phyloP scores from a whole-genome alignment of 805 yeast species.

The Kurtzmaniella cleridarum region DNA sequence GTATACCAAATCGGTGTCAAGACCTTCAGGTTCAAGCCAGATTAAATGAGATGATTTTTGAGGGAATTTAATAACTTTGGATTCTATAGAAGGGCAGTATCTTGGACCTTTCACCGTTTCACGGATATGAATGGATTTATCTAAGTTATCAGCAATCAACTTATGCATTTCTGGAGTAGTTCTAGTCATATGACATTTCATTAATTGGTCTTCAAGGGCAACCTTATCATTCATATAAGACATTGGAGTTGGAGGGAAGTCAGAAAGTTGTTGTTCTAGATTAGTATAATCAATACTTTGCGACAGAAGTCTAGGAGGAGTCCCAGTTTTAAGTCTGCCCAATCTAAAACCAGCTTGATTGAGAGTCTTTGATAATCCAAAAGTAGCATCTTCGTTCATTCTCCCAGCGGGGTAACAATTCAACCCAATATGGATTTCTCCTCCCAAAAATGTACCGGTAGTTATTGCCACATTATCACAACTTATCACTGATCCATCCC shows the following conservation, averaged over 20 bases:
- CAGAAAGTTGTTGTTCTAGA: constrained; percentile 74
- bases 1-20: constrained; percentile 79
- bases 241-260: constrained; percentile 84
- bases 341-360: constrained; percentile 70
- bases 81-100: constrained; percentile 94
- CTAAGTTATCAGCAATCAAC: constrained; percentile 61
- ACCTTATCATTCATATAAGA: constrained; percentile 74
- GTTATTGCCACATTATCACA: constrained; percentile 77
- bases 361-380: constrained; percentile 79
- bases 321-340: constrained; percentile 93
- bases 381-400: constrained; percentile 87
- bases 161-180: constrained; percentile 77
- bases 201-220: constrained; percentile 49
- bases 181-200: constrained; percentile 68
- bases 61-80: constrained; percentile 76
- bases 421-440: constrained; percentile 90
- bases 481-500: constrained; percentile 55
- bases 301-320: constrained; percentile 84
- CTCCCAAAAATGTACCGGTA: constrained; percentile 93
- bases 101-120: constrained; percentile 96
- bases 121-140: constrained; percentile 81
- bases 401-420: constrained; percentile 83
- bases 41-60: constrained; percentile 73
- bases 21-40: constrained; percentile 97
- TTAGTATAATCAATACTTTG: constrained; percentile 62